Conservation (phyloP, 148 eudicot species). For the Silene conica region DNA sequence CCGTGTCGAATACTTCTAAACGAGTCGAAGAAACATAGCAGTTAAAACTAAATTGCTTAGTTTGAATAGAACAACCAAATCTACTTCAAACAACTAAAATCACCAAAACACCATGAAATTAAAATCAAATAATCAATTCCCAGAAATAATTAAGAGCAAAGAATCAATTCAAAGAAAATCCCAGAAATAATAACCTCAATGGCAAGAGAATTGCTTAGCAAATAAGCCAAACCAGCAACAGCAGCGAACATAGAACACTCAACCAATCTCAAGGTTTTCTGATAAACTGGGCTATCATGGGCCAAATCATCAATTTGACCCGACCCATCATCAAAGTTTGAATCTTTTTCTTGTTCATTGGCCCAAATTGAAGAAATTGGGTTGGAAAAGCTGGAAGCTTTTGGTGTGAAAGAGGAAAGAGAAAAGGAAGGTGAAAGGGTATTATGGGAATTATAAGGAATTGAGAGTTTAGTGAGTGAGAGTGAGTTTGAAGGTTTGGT, state of each 20-base stretch:
- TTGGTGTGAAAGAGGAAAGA: slow-evolving; percentile 16
- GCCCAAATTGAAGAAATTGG: slow-evolving; percentile 24
- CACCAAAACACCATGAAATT: too few species aligned
- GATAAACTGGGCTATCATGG: slow-evolving; percentile 54
- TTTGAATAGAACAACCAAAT: too few species aligned
- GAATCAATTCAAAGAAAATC: background rate
- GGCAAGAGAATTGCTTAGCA: slow-evolving; percentile 79
- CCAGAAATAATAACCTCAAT: slow-evolving; percentile 50
- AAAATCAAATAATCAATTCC: too few species aligned
- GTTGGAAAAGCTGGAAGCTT: slow-evolving; percentile 24
- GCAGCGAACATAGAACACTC: slow-evolving; percentile 96
- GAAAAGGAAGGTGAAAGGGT: slow-evolving; percentile 9
- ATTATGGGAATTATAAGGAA: slow-evolving; percentile 7
- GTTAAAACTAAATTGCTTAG: too few species aligned
- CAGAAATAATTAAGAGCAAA: too few species aligned
- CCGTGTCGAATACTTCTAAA: too few species aligned
- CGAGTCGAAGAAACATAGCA: too few species aligned
- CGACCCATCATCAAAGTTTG: slow-evolving; percentile 4
- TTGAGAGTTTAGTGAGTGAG: background rate
- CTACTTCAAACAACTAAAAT: too few species aligned
- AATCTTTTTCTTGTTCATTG: slow-evolving; percentile 19
- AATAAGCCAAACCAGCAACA: slow-evolving; percentile 66
- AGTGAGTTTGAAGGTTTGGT: slow-evolving; percentile 1
- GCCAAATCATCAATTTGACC: slow-evolving; percentile 55
- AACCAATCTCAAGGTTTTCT: slow-evolving; percentile 73